Base-by-base conservation (phyloP, 169 alveolate genomes). In the Plasmodium vinckei region DNA sequence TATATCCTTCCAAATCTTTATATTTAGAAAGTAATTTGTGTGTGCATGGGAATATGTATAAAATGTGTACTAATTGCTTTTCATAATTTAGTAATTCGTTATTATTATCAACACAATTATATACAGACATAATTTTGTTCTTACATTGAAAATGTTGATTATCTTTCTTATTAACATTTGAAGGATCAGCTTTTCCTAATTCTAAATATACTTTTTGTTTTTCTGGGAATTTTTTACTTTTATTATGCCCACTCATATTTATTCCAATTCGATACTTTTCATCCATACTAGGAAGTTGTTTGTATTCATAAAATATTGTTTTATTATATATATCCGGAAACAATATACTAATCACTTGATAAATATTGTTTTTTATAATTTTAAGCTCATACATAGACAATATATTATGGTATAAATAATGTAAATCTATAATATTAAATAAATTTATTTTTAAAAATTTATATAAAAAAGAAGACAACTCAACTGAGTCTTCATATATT, bases 361-460 rank as follows among this genome's bases (percentile, higher is more conserved):
- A 79, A 17, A 79, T 79, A 65, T 59, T 68, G 19, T 57, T 67
- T 65, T 79, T 79, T 39, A 69, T 64, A 65, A 79, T 69, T 57
- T 79, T 79, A 21, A 79, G 49, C n/a, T 65, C 79, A 69, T 79
- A 65, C 54, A 79, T 57, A 13, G 46, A 15, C 47, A 79, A 65
- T 23, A 79, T 61, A 65, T 68, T 54, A 46, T 79, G 72, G 27
- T 79, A 79, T 19, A 79, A 56, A 60, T 79, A 71, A 25, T 79
- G 89, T 46, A 79, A 51, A 56, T 79, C 89, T 60, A 79, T 79
- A 51, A 64, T 17, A 79, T 79, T 79, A 17, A 19, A 19, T 44
- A 70, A 51, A 79, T 79, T 79, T n/a, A 79, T 65, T 79, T 65
- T 68, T 79, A 79, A 79, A 79, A 79, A 79, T 57, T 79, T 47